Conservation (phyloP, 2,329 filamentous ascomycete genomes). For the Diaporthe sp. region DNA sequence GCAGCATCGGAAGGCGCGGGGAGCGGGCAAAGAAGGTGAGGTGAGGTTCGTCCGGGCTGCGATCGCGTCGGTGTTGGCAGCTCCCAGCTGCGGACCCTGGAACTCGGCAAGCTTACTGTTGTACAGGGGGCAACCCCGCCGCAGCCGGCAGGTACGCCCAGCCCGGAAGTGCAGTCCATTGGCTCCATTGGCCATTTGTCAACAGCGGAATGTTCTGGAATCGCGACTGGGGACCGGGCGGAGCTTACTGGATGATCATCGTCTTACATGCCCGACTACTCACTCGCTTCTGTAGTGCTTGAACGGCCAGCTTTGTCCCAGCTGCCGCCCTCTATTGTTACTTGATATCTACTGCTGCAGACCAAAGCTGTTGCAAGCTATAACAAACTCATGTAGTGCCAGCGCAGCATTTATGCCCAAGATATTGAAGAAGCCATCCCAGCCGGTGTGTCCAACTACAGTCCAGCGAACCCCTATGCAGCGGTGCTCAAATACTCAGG, state of each 20-base stretch:
- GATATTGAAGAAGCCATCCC: background rate
- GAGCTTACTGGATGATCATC: background rate
- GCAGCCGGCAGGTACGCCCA: background rate
- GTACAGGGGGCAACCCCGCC: slow-evolving; percentile 16
- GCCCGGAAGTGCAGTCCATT: background rate
- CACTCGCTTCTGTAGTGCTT: background rate
- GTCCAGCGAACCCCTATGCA: background rate
- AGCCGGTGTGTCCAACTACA: background rate
- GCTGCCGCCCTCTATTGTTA: background rate
- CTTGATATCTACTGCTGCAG: background rate
- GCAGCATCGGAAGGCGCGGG: slow-evolving; percentile 29
- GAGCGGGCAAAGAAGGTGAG: background rate
- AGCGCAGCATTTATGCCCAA: too few species aligned
- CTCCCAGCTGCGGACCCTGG: background rate
- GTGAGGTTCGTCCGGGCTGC: slow-evolving; percentile 13
- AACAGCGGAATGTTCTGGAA: slow-evolving; percentile 40
- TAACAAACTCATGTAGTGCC: too few species aligned
- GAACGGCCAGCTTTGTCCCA: background rate
- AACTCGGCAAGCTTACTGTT: background rate
- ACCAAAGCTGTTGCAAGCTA: too few species aligned
- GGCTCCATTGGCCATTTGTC: slow-evolving; percentile 36
- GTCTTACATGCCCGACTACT: background rate
- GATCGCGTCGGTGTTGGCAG: background rate
- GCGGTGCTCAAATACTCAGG: background rate
- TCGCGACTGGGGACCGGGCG: background rate